phyloP scores from a whole-genome alignment of 306 rosid species.

The Oxytropis ochrocephala region DNA sequence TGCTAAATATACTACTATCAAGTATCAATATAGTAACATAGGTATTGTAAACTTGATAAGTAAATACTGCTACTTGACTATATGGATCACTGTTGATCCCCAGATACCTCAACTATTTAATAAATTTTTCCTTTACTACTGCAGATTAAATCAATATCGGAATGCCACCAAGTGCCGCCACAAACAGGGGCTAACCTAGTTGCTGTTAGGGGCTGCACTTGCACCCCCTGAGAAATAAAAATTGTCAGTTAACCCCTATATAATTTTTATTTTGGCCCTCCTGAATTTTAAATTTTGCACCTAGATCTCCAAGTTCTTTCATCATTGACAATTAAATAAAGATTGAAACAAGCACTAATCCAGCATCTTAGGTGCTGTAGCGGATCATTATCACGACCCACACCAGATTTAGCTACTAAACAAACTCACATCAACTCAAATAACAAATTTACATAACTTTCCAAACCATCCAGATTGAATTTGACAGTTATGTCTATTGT shows the following conservation, averaged over 20 bases:
- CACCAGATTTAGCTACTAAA: conserved; percentile 1
- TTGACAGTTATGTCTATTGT: neutral
- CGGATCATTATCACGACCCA: neutral
- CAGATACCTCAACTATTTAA: neutral
- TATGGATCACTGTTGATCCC: neutral
- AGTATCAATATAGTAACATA: neutral
- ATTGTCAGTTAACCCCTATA: too few relatives aligned
- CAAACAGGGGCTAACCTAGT: too few relatives aligned
- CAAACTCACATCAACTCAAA: neutral
- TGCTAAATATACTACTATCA: neutral
- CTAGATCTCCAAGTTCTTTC: too few relatives aligned
- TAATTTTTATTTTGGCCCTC: too few relatives aligned
- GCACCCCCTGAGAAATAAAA: too few relatives aligned
- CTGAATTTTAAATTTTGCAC: too few relatives aligned
- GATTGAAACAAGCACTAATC: neutral
- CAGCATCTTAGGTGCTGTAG: neutral
- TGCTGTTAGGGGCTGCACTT: too few relatives aligned
- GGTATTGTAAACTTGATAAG: neutral
- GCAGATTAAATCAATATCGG: neutral
- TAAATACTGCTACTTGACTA: neutral
- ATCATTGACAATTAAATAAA: too few relatives aligned
- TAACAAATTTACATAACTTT: neutral
- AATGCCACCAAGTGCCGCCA: neutral
- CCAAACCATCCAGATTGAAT: neutral
- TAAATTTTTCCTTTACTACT: neutral